Evolutionary conservation across 2,329 filamentous ascomycete species (phyloP).

Genomic region (Trichoderma guizhouense): DNA sequence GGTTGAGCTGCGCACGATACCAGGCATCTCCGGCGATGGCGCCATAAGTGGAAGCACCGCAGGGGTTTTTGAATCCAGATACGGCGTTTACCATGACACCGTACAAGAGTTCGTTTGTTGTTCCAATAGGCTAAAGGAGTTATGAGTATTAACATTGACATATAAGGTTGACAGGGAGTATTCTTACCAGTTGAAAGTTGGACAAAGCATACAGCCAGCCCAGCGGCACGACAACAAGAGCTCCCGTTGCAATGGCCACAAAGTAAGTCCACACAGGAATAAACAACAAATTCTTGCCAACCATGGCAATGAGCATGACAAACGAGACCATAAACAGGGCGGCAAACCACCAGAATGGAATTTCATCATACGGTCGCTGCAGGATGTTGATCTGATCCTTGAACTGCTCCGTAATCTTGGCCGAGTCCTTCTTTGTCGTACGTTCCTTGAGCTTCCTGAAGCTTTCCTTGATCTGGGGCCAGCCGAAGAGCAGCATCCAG

Average conservation of each 20-base stretch:
- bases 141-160: neutral
- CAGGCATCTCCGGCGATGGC: slow-evolving; percentile 60
- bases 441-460: slow-evolving; percentile 42
- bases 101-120: slow-evolving; percentile 58
- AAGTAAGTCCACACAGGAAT: slow-evolving; percentile 60
- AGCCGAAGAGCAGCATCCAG: slow-evolving; percentile 58
- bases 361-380: slow-evolving; percentile 54
- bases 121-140: slow-evolving; percentile 43
- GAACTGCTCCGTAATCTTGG: slow-evolving; percentile 52
- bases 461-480: slow-evolving; percentile 43
- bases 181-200: slow-evolving; percentile 43
- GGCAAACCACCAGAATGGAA: slow-evolving; percentile 57
- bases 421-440: slow-evolving; percentile 27
- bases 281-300: slow-evolving; percentile 50
- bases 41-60: slow-evolving; percentile 56
- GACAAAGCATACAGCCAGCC: slow-evolving; percentile 59
- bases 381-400: slow-evolving; percentile 57
- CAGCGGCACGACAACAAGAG: slow-evolving; percentile 53
- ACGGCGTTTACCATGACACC: slow-evolving; percentile 56
- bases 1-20: slow-evolving; percentile 56
- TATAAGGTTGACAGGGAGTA: neutral
- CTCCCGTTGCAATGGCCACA: slow-evolving; percentile 53
- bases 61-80: slow-evolving; percentile 51
- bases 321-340: slow-evolving; percentile 46
- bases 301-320: slow-evolving; percentile 49